These are phyloP conservation scores for Lactarius vividus DNA, from an alignment of 768 basidiomycete genomes.

Conservation along the genomic window DNA sequence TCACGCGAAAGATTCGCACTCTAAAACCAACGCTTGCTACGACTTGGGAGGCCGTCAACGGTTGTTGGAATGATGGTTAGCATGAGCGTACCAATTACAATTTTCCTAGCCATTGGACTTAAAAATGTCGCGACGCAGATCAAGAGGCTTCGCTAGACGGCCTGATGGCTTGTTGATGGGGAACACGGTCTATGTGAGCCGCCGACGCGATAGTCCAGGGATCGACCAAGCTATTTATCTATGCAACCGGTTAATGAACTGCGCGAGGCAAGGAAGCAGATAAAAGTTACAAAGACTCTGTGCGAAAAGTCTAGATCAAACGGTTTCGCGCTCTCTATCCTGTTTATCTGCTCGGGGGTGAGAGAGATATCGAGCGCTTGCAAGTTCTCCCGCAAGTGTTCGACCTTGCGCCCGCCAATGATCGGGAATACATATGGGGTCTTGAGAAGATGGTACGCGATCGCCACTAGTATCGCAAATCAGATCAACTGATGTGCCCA, in stretches of 20 bases:
- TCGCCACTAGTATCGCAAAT: constrained; percentile 39
- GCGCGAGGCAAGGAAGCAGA: not conserved
- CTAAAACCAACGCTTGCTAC: too few species aligned
- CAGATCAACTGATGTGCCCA: not conserved
- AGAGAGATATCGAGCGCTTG: constrained; percentile 46
- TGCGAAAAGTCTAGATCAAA: constrained; percentile 43
- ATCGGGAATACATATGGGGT: constrained; percentile 48
- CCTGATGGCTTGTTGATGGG: not conserved
- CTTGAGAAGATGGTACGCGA: constrained; percentile 54
- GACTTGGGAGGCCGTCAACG: not conserved
- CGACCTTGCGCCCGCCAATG: constrained; percentile 51
- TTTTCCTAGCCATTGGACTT: not conserved
- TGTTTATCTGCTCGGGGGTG: constrained; percentile 45
- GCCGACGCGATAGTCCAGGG: not conserved
- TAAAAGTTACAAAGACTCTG: not conserved
- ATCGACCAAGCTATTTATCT: not conserved
- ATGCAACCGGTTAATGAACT: not conserved
- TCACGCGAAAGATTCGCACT: too few species aligned
- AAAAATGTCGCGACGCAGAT: not conserved
- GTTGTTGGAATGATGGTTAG: not conserved
- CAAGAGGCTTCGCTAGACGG: not conserved
- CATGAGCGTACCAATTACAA: not conserved
- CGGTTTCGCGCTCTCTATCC: constrained; percentile 42
- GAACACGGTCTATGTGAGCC: not conserved
- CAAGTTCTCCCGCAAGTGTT: constrained; percentile 49